These are phyloP conservation scores for Rickenella mellea DNA, from an alignment of 768 basidiomycete genomes.

Conservation along the genomic window DNA sequence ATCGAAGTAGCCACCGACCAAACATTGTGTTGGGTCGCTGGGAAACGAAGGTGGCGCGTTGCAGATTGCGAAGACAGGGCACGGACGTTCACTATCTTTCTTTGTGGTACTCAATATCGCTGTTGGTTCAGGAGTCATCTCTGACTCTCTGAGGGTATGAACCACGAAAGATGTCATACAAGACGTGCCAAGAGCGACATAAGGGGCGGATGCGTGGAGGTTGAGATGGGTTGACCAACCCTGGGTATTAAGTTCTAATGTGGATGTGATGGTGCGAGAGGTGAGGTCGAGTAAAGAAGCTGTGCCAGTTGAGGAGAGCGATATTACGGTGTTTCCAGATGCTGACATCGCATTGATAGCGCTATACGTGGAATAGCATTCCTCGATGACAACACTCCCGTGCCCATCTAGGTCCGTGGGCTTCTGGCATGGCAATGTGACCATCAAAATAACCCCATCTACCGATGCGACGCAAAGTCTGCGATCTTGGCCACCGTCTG, in stretches of 20 bases:
- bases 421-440: too few relatives aligned
- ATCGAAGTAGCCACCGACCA: slow-evolving; percentile 81
- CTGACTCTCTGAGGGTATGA: slow-evolving; percentile 39
- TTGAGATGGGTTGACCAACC: slow-evolving; percentile 60
- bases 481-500: slow-evolving; percentile 32
- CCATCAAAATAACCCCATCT: slow-evolving; percentile 49
- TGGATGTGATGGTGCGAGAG: slow-evolving; percentile 9
- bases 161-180: slow-evolving; percentile 43
- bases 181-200: slow-evolving; percentile 61
- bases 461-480: slow-evolving; percentile 49
- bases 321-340: slow-evolving; percentile 36
- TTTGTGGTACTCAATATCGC: slow-evolving; percentile 26
- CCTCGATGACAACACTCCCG: slow-evolving; percentile 9
- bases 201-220: slow-evolving; percentile 40
- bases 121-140: slow-evolving; percentile 37
- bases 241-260: slow-evolving; percentile 34
- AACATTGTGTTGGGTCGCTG: slow-evolving; percentile 48
- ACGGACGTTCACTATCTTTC: slow-evolving; percentile 21
- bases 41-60: slow-evolving; percentile 54
- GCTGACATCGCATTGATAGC: slow-evolving; percentile 33
- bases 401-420: too few relatives aligned
- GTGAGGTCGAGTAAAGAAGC: slow-evolving; percentile 28
- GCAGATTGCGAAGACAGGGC: slow-evolving; percentile 69
- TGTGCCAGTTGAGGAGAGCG: slow-evolving; percentile 47
- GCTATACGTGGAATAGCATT: slow-evolving; percentile 9